Conservation (phyloP, 306 rosid genomes). For the Cicer cuneatum region DNA sequence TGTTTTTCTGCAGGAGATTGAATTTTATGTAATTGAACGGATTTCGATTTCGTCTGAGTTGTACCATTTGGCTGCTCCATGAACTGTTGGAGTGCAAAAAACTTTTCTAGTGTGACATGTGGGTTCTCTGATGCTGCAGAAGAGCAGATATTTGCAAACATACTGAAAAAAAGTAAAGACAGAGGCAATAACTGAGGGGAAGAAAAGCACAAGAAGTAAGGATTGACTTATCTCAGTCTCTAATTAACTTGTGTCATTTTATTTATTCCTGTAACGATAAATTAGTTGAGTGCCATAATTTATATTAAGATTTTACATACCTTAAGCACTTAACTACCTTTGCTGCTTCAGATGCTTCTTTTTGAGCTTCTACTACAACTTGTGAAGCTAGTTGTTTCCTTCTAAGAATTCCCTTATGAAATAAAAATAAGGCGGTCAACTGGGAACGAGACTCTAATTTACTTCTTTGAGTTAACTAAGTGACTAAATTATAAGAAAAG, state of each 20-base stretch:
- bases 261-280: slow-evolving; percentile 18
- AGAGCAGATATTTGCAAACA: slow-evolving; percentile 72
- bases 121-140: slow-evolving; percentile 76
- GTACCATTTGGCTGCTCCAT: slow-evolving; percentile 60
- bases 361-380: slow-evolving; percentile 84
- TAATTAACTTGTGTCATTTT: not conserved
- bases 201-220: not conserved
- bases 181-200: slow-evolving; percentile 8
- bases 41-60: slow-evolving; percentile 56
- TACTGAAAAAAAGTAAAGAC: slow-evolving; percentile 51
- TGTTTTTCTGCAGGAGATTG: slow-evolving; percentile 55
- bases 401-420: slow-evolving; percentile 81
- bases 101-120: slow-evolving; percentile 68
- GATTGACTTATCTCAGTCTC: not conserved
- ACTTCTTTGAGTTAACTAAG: not conserved
- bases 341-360: slow-evolving; percentile 80
- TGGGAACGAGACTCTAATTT: not conserved
- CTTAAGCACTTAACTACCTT: slow-evolving; percentile 72
- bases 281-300: slow-evolving; percentile 1
- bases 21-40: slow-evolving; percentile 48
- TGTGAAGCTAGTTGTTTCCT: slow-evolving; percentile 79
- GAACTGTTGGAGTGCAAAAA: slow-evolving; percentile 74
- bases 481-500: not conserved
- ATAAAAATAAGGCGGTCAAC: slow-evolving; percentile 33
- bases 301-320: slow-evolving; percentile 49